phyloP scores from a whole-genome alignment of 2,329 filamentous ascomycete species.

The Paraconiothyrium sp. region DNA sequence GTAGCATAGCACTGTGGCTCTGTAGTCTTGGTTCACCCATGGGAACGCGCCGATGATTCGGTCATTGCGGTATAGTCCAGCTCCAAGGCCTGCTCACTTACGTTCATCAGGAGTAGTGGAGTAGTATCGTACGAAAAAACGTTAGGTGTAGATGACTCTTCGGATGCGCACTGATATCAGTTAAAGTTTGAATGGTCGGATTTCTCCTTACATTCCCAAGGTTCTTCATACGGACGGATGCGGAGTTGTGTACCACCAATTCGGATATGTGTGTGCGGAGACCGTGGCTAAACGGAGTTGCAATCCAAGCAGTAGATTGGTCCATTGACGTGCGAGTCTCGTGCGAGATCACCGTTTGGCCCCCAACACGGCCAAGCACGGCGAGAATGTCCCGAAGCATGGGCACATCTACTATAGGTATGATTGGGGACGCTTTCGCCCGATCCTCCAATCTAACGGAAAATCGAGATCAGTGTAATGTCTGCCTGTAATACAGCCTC shows the following conservation, averaged over 20 bases:
- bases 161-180: not conserved
- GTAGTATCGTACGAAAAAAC: conserved; percentile 1
- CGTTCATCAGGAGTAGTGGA: not conserved
- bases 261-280: not conserved
- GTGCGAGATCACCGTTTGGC: not conserved
- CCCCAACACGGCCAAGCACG: not conserved
- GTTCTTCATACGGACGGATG: not conserved
- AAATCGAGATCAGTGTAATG: not conserved
- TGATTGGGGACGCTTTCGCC: not conserved
- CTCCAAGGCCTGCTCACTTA: not conserved
- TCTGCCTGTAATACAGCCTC: not conserved
- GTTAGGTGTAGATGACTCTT: not conserved
- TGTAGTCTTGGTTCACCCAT: not conserved
- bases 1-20: conserved; percentile 1
- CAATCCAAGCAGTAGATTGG: not conserved
- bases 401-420: not conserved
- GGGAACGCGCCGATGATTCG: not conserved
- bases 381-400: not conserved
- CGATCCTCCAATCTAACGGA: not conserved
- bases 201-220: not conserved
- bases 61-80: not conserved
- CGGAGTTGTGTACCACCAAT: not conserved
- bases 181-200: not conserved
- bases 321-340: not conserved
- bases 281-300: not conserved